These are phyloP conservation scores for Plasmodium adleri DNA, from an alignment of 169 alveolate species.

Conservation along the genomic window DNA sequence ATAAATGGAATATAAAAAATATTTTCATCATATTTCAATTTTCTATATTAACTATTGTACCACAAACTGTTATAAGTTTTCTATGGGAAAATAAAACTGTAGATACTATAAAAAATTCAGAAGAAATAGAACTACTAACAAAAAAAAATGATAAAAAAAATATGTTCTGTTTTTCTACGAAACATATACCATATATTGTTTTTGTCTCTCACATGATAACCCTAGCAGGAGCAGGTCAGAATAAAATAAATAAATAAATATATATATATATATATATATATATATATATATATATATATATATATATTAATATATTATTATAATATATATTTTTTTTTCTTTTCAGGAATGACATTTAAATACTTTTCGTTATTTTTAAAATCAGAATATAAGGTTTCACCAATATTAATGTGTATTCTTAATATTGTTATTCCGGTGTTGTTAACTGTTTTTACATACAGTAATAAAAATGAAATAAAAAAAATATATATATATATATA, in stretches of 20 bases:
- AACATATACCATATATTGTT: conserved; percentile 69
- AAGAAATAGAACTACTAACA: conserved; percentile 23
- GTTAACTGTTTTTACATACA: conserved; percentile 49
- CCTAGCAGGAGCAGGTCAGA: conserved; percentile 64
- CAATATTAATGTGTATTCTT: conserved; percentile 56
- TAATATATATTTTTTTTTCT: not conserved
- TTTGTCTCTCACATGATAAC: conserved; percentile 65
- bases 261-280: conserved; percentile 1
- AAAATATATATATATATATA: not conserved
- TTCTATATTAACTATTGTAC: conserved; percentile 59
- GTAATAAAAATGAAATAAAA: conserved; percentile 8
- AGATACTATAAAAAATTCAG: conserved; percentile 13
- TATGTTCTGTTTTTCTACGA: conserved; percentile 27
- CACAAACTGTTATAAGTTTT: conserved; percentile 61
- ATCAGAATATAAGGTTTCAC: conserved; percentile 65
- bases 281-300: conserved; percentile 2
- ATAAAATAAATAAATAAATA: not conserved
- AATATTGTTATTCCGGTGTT: conserved; percentile 59
- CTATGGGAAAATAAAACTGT: conserved; percentile 28
- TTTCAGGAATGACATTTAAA: conserved; percentile 67
- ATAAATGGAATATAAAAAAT: conserved; percentile 62
- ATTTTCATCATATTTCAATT: conserved; percentile 63
- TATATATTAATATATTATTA: not conserved
- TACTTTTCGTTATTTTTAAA: conserved; percentile 59
- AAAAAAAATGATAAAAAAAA: conserved; percentile 24